Evolutionary conservation across 768 basidiomycete genomes (phyloP), one percentile per base, ranked within the genome.

Genomic region (Suillus weaverae): DNA sequence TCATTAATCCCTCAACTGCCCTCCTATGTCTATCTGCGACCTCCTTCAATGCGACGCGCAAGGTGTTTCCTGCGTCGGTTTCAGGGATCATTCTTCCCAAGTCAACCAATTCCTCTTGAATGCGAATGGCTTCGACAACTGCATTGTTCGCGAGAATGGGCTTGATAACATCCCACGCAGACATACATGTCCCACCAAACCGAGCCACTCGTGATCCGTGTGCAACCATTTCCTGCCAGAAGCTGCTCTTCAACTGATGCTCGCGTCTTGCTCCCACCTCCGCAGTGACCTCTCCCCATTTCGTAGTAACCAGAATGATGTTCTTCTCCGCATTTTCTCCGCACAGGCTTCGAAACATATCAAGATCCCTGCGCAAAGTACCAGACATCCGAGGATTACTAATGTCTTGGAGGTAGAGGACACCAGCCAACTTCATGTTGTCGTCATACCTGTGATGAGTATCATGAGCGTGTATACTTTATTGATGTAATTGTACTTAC

Each of bases 401-500:
- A 33, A 79, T 79, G 4, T 73, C 70, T 55, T 80, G 78, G 20
- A 79, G 62, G 56, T 79, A 80, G 20, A 79, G 35, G 46, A 79
- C 69, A 3, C 78, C 77, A 5, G 71, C 63, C 2, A 79, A 69
- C 55, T 70, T 72, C 44, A 70, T 65, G 0, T 67, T 61, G 8
- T 66, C 59, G 62, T 69, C 64, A 55, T 76, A 75, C 50, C 78
- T 77, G 54, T 2, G 61, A 30, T 14, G 2, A 26, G n/a, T 9
- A 36, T 20, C 2, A 30, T 64, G 13, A 35, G 62, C 26, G 5
- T 43, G 16, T 18, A 43, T 16, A n/a, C 33, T 43, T 43, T n/a
- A 44, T 11, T 26, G 18, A 59, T 65, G 46, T n/a, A n/a, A n/a
- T n/a, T n/a, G 10, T 48, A 56, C 68, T 60, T 64, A 77, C 76